Percentiles rank a stretch among this genome's conserved stretches.
Conservation (phyloP, 345 rosid genomes). For the Salix dunnii region DNA sequence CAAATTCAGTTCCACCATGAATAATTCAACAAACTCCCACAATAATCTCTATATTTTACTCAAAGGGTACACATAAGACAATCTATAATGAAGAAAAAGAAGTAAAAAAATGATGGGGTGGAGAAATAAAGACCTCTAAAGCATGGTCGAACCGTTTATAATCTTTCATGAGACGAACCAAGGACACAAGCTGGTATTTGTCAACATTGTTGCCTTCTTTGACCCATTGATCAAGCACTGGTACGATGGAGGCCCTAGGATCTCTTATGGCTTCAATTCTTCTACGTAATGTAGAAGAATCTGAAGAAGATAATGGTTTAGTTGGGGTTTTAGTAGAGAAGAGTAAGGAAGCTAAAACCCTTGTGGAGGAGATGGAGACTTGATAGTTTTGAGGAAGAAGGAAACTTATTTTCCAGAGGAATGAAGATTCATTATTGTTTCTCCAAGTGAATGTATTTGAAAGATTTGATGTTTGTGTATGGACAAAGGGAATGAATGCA, state of each 20-base stretch:
- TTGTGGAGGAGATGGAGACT: background rate
- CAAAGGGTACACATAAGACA: background rate
- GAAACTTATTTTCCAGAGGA: background rate
- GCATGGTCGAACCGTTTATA: constrained; percentile 22
- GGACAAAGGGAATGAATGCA: no score
- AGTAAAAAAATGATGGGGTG: no score
- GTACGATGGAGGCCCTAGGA: constrained; percentile 15
- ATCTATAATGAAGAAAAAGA: no score
- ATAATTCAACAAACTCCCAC: background rate
- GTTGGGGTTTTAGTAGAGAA: constrained; percentile 4
- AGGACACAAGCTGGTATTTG: background rate
- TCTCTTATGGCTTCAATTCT: constrained; percentile 8
- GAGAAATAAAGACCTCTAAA: constrained; percentile 16
- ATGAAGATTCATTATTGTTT: background rate
- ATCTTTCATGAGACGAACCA: constrained; percentile 3
- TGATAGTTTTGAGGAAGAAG: background rate
- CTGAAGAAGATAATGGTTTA: background rate
- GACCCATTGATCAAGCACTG: constrained; percentile 31
- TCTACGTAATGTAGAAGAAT: background rate
- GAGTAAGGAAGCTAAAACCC: constrained; percentile 12
- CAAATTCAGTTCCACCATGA: background rate
- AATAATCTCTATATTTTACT: background rate
- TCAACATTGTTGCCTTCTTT: constrained; percentile 11
- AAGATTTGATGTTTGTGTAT: no score
- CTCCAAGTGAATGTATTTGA: background rate